Conservation (phyloP, 2,329 filamentous ascomycete species). For the Xylaria sp. region DNA sequence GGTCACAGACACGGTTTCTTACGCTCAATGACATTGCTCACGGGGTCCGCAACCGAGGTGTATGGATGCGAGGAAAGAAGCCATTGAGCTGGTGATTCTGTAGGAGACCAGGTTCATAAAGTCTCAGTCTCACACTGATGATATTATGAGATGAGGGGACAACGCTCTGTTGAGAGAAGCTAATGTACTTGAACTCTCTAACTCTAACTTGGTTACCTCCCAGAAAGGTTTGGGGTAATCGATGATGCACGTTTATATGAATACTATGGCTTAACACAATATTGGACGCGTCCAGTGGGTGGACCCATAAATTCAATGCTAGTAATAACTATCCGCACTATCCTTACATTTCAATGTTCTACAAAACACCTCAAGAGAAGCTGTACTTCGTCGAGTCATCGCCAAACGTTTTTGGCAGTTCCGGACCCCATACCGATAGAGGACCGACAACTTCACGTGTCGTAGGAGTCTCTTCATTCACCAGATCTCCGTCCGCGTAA, state of each 20-base stretch:
- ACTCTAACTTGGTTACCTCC: background rate
- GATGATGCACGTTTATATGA: background rate
- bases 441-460: constrained; percentile 47
- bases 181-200: background rate
- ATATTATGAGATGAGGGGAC: background rate
- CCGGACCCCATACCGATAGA: constrained; percentile 40
- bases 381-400: constrained; percentile 31
- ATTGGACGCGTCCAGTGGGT: background rate
- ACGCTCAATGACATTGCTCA: constrained; percentile 27
- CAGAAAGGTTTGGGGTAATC: background rate
- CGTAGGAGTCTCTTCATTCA: constrained; percentile 55
- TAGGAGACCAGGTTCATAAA: background rate
- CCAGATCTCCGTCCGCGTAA: constrained; percentile 68
- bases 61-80: constrained; percentile 6
- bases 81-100: constrained; percentile 10
- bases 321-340: background rate
- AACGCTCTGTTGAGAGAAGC: background rate
- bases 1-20: constrained; percentile 44
- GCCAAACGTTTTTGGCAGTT: constrained; percentile 39
- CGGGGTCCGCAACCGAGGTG: background rate
- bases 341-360: background rate
- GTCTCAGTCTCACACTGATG: background rate
- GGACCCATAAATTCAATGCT: background rate
- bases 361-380: background rate
- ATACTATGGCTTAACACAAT: background rate